Base-by-base conservation (phyloP, 2,329 filamentous ascomycete species). In the Plenodomus biglobosus region DNA sequence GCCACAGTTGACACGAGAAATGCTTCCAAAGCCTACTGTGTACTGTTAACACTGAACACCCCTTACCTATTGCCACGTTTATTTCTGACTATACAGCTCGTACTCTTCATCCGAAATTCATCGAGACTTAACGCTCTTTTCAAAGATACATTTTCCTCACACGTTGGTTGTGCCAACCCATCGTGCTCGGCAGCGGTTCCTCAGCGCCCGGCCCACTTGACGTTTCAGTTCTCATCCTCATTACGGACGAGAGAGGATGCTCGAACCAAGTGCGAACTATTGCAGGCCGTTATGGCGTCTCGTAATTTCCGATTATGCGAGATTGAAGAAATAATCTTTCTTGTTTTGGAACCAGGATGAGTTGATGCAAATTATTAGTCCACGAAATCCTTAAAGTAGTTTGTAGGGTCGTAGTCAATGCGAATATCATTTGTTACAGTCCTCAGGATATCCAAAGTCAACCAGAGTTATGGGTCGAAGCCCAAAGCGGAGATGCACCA, bases 381-480 rank as follows among this genome's bases (percentile, higher is more conserved):
- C 11, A 15, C 27, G 27, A 32, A 3, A 15, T 32, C 27, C 15
- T 32, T 32, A 32, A 32, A 11, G 27, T 15, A 15, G 11, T 15
- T 8, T 11, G 15, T 15, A 11, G 7, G 11, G 3, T 8, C 27
- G 15, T 15, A 11, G 7, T 11, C 27, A 10, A 15, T 15, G 27
- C 13, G 27, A 32, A 15, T 7, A 32, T 15, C 11, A 56, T 32
- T 1, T 19, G 38, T 18, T 21, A 20, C 51, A 64, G 56, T 58
- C 60, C 49, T 54, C 62, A 36, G 55, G 54, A 51, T 64, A 62
- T 46, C 53, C 62, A 49, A 44, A 52, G 46, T 50, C 55, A 22
- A 53, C 61, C 44, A 67, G 66, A 64, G 60, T 54, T 42, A 44
- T 65, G 35, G 61, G 60, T 35, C 52, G 61, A 42, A 64, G 61